A percentile compares a stretch with the other conserved stretches of the same genome.
Conservation (phyloP, 768 basidiomycete genomes). For the Mycena belliarum region DNA sequence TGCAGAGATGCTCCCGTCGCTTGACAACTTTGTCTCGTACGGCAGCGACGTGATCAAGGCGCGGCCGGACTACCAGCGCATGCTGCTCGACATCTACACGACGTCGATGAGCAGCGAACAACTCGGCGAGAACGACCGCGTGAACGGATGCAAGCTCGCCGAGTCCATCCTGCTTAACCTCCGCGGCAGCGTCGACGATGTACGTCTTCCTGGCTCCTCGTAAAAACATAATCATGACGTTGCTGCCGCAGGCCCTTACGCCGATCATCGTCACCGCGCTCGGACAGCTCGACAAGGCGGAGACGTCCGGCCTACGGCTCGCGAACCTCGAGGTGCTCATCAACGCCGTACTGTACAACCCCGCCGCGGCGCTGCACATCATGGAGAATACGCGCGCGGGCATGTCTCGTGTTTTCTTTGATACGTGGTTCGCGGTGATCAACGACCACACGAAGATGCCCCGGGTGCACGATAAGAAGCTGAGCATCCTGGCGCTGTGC, state of each 20-base stretch:
- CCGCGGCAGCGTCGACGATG: slow-evolving; percentile 76
- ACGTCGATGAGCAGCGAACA: slow-evolving; percentile 67
- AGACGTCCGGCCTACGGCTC: slow-evolving; percentile 66
- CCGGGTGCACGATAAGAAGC: slow-evolving; percentile 89
- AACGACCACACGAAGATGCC: slow-evolving; percentile 61
- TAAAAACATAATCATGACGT: background rate
- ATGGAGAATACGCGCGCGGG: slow-evolving; percentile 65
- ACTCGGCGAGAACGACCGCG: slow-evolving; percentile 81
- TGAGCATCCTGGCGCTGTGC: slow-evolving; percentile 75
- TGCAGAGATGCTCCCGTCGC: slow-evolving; percentile 80
- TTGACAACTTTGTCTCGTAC: slow-evolving; percentile 89
- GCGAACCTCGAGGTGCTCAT: slow-evolving; percentile 84
- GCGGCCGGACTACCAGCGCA: slow-evolving; percentile 73
- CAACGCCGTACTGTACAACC: slow-evolving; percentile 83
- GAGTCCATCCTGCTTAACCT: slow-evolving; percentile 83
- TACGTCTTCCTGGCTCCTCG: slow-evolving; percentile 35
- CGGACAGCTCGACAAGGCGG: slow-evolving; percentile 55
- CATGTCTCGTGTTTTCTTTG: slow-evolving; percentile 75
- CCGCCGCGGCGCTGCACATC: slow-evolving; percentile 70
- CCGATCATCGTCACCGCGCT: slow-evolving; percentile 64
- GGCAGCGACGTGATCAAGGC: slow-evolving; percentile 75
- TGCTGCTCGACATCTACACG: slow-evolving; percentile 82
- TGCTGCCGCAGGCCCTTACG: slow-evolving; percentile 54
- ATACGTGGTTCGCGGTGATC: slow-evolving; percentile 81
- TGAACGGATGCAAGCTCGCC: slow-evolving; percentile 83